Conservation (phyloP, 2,329 filamentous ascomycete species). For the Pseudocercospora eumusae region DNA sequence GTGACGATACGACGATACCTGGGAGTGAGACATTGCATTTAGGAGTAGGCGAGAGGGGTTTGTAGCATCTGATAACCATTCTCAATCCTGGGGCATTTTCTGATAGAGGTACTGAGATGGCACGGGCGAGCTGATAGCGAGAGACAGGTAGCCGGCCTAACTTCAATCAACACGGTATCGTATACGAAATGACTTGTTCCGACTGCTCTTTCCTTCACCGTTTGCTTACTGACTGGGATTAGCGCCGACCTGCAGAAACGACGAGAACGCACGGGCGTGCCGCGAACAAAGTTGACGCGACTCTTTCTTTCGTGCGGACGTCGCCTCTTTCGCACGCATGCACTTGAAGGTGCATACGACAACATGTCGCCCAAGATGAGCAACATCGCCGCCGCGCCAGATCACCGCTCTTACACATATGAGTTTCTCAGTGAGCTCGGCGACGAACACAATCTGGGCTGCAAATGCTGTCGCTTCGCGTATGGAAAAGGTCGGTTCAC, state of each 20-base stretch:
- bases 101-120: background rate
- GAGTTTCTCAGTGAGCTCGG: constrained; percentile 26
- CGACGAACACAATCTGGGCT: constrained; percentile 24
- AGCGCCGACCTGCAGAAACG: background rate
- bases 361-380: background rate
- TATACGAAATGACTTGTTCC: background rate
- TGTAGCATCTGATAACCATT: constrained; percentile 6
- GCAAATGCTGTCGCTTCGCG: constrained; percentile 31
- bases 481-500: constrained; percentile 19
- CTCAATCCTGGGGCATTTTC: background rate
- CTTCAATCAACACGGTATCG: background rate
- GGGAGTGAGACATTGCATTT: constrained; percentile 3
- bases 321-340: background rate
- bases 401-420: constrained; percentile 28
- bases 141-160: background rate
- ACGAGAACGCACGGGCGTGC: background rate
- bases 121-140: background rate
- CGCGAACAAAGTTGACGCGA: background rate
- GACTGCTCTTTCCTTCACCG: background rate
- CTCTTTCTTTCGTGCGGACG: background rate
- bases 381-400: constrained; percentile 20
- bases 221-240: background rate
- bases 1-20: constrained; percentile 7
- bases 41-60: constrained; percentile 1
- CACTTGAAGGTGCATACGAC: background rate